These are phyloP conservation scores for Zoysia japonica DNA, from an alignment of 176 grass and related monocot species.

Conservation along the genomic window DNA sequence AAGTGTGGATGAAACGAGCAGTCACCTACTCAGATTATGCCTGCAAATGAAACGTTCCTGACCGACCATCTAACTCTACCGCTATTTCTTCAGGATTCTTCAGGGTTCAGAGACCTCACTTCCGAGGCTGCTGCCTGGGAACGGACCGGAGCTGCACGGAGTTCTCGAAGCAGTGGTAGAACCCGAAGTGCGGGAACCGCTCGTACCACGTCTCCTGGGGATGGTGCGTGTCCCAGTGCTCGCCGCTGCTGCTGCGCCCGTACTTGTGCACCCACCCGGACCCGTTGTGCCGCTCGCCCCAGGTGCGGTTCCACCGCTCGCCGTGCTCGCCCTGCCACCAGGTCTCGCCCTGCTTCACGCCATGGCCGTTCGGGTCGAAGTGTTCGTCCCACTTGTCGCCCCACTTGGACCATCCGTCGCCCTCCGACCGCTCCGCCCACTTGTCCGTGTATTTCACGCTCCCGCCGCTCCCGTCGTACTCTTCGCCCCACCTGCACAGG, in stretches of 20 bases:
- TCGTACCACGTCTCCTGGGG: constrained; percentile 87
- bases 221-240: constrained; percentile 90
- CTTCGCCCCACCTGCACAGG: constrained; percentile 82
- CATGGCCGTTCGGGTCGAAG: constrained; percentile 54
- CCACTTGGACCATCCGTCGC: constrained; percentile 83
- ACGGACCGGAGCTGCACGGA: constrained; percentile 79
- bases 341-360: constrained; percentile 83
- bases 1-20: neutral
- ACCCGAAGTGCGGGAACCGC: constrained; percentile 78
- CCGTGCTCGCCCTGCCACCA: constrained; percentile 89
- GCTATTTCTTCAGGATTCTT: neutral
- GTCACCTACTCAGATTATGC: constrained; percentile 31
- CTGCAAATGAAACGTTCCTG: constrained; percentile 23
- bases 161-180: constrained; percentile 81
- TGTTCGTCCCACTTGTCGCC: constrained; percentile 94
- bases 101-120: neutral
- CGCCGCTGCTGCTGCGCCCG: constrained; percentile 79
- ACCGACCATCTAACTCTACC: neutral
- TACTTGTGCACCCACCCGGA: constrained; percentile 95
- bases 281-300: constrained; percentile 83
- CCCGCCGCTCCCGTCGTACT: constrained; percentile 73
- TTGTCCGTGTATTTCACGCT: constrained; percentile 88
- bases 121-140: constrained; percentile 24
- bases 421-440: constrained; percentile 81
- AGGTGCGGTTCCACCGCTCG: constrained; percentile 89